Percentiles rank a stretch among this genome's conserved stretches.
Conservation (phyloP, 2,329 filamentous ascomycete species). For the Meredithiella fracta region DNA sequence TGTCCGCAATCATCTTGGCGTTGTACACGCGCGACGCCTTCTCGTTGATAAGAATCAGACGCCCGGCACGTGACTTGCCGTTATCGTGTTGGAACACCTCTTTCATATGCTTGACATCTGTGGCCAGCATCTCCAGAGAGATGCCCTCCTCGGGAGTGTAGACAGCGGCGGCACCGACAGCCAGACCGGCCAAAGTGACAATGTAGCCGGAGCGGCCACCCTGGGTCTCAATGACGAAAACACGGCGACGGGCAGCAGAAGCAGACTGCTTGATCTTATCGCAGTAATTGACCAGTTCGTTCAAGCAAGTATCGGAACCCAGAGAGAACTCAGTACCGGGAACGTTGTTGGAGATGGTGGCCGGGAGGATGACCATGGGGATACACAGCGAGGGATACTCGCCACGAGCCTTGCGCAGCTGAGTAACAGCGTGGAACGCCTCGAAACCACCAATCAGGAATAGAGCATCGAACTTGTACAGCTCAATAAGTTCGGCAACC, state of each 20-base stretch:
- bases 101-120: conserved; percentile 78
- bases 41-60: conserved; percentile 93
- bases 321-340: conserved; percentile 95
- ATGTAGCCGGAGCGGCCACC: conserved; percentile 89
- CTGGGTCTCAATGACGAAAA: conserved; percentile 97
- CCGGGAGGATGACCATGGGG: conserved; percentile 76
- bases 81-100: conserved; percentile 71
- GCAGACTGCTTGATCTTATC: conserved; percentile 97
- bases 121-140: conserved; percentile 77
- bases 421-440: conserved; percentile 80
- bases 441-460: conserved; percentile 93
- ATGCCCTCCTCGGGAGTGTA: conserved; percentile 97
- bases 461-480: conserved; percentile 78
- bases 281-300: conserved; percentile 86
- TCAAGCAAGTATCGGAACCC: conserved; percentile 89
- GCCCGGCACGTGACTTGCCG: conserved; percentile 77
- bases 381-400: conserved; percentile 78
- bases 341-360: conserved; percentile 98
- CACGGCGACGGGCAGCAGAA: conserved; percentile 76
- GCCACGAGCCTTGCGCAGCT: conserved; percentile 65
- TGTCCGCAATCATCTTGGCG: conserved; percentile 84
- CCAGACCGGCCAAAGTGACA: conserved; percentile 74
- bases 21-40: conserved; percentile 80
- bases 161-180: conserved; percentile 81
- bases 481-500: conserved; percentile 66